These are phyloP conservation scores for Penicillium sp. DNA, from an alignment of 2,329 filamentous ascomycete genomes.

Conservation along the genomic window DNA sequence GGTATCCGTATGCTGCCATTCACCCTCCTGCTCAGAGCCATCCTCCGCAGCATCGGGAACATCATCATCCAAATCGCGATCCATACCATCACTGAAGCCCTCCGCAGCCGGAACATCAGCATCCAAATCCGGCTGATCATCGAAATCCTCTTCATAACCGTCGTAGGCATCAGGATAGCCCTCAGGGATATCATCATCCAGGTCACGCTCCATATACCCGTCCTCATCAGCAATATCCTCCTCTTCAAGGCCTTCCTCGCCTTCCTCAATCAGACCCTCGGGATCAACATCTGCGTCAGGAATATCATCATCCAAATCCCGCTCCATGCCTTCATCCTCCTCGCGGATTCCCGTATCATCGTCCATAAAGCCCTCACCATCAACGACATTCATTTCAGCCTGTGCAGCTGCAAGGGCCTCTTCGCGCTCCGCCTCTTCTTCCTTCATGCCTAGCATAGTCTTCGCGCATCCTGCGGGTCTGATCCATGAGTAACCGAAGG, in stretches of 20 bases:
- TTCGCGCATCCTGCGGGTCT: constrained; percentile 82
- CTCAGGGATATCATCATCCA: constrained; percentile 70
- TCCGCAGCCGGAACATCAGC: constrained; percentile 57
- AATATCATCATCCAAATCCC: constrained; percentile 46
- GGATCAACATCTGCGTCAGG: constrained; percentile 41
- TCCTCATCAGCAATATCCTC: constrained; percentile 53
- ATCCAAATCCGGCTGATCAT: constrained; percentile 47
- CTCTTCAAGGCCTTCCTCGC: constrained; percentile 45
- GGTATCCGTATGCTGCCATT: constrained; percentile 74
- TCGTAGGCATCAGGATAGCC: constrained; percentile 45
- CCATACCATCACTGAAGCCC: constrained; percentile 55
- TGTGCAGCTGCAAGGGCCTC: constrained; percentile 74
- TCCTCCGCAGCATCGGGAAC: constrained; percentile 56
- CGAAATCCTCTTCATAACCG: constrained; percentile 43
- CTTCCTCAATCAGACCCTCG: constrained; percentile 39
- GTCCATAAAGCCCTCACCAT: constrained; percentile 32
- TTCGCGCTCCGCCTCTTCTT: constrained; percentile 82
- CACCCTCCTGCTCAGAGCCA: constrained; percentile 46
- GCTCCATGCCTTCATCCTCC: constrained; percentile 29
- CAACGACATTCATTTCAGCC: constrained; percentile 65
- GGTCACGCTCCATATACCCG: constrained; percentile 52
- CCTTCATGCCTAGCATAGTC: constrained; percentile 81
- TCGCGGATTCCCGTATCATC: constrained; percentile 29
- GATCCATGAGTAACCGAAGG: constrained; percentile 87
- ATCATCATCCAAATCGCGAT: constrained; percentile 65